Base-by-base conservation (phyloP, 495 filamentous ascomycete genomes). In the Rhizodiscina lignyota region DNA sequence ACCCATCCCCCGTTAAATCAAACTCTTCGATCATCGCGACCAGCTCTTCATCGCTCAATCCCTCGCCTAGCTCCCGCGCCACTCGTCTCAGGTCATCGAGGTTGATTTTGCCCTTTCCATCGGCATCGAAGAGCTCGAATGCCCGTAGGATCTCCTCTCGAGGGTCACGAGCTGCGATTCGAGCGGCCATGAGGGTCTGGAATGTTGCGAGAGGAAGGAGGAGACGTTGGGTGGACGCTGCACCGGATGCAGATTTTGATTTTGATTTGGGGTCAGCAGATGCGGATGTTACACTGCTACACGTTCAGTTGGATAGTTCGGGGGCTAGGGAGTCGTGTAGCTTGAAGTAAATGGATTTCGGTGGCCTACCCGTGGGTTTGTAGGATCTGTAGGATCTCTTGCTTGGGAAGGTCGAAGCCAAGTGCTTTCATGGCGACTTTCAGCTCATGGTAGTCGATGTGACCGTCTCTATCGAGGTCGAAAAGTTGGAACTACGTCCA, bases 1-100 rank as follows among this genome's bases (percentile, higher is more conserved):
- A 83, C 4, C 83, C 83, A 45, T 91, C 86, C 0, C 82, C 85
- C 53, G 87, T 79, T 38, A 94, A 61, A 64, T 97, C 89, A 67
- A 97, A 97, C 62, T 97, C 89, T 58, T 94, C 85, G 61, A 97
- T 83, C 89, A 97, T 97, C 50, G 87, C 83, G 40, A 67, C 63
- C 29, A 97, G 58, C 58, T 97, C 87, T 44, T 91, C 82, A 49
- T 97, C 86, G 49, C 91, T 83, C 26, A 97, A 61, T 3, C 72
- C 73, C 57, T 97, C 87, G 1, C 86, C 86, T 17, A 97, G 56
- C 58, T 94, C 89, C 45, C 84, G 68, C 42, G 89, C 84, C 32
- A 97, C 87, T 21, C 81, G 61, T 38, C 82, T 60, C 48, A 97
- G 51, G 64, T 97, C 89, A 36, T 83, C 74, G 16, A 94, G 60